These are phyloP conservation scores for Mortierella sp. DNA, from an alignment of 371 early-diverging fungal genomes.

Conservation along the genomic window DNA sequence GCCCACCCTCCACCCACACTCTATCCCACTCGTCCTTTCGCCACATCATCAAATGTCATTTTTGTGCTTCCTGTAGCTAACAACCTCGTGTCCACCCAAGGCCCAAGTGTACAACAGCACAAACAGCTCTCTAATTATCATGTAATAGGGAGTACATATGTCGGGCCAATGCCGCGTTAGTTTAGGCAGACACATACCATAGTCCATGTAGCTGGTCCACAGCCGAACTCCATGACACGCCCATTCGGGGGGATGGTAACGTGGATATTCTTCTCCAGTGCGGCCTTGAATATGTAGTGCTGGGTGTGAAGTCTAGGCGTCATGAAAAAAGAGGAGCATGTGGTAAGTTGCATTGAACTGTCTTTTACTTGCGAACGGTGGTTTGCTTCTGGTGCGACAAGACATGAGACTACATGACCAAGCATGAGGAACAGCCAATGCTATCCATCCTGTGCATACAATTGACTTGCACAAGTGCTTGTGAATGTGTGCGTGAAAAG, in stretches of 20 bases:
- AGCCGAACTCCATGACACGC: conserved; percentile 53
- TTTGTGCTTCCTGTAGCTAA: background rate
- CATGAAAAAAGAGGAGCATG: background rate
- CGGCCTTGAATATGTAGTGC: conserved; percentile 51
- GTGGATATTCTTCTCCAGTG: conserved; percentile 47
- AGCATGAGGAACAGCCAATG: background rate
- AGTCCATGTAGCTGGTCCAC: conserved; percentile 53
- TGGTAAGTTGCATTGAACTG: background rate
- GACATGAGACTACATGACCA: conserved; percentile 9
- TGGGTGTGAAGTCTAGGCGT: conserved; percentile 37
- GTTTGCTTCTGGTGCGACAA: background rate
- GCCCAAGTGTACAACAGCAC: background rate
- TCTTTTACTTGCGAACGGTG: background rate
- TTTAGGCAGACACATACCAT: conserved; percentile 36
- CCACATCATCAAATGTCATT: conserved; percentile 4
- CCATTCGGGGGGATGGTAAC: conserved; percentile 49
- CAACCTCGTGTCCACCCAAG: background rate
- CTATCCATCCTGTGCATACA: background rate
- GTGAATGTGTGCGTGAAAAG: background rate
- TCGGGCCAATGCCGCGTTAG: background rate
- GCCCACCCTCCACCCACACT: background rate
- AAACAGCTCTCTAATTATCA: background rate
- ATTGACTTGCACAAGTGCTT: background rate
- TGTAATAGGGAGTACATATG: background rate
- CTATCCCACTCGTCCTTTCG: background rate